phyloP scores from a whole-genome alignment of 352 stramenopile genomes.

The Pythium oligandrum region DNA sequence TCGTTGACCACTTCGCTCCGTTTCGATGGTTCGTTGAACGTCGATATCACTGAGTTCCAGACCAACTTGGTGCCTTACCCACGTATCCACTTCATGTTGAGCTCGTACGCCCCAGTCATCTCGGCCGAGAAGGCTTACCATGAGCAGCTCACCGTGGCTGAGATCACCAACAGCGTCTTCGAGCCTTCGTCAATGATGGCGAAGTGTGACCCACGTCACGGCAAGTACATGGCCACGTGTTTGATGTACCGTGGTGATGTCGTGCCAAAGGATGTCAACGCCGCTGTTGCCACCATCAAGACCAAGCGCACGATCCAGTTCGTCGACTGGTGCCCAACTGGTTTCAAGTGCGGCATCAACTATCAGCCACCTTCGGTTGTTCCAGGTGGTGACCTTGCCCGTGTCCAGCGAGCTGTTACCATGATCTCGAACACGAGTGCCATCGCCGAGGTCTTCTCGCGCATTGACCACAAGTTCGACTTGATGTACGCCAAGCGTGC shows the following conservation, averaged over 20 bases:
- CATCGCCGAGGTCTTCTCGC: slow-evolving; percentile 97
- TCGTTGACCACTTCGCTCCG: slow-evolving; percentile 97
- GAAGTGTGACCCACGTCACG: slow-evolving; percentile 99
- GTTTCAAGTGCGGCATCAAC: too few relatives aligned
- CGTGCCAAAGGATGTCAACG: too few relatives aligned
- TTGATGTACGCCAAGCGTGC: slow-evolving; percentile 99
- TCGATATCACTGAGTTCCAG: slow-evolving; percentile 99
- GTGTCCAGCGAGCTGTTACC: slow-evolving; percentile 97
- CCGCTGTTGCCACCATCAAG: too few relatives aligned
- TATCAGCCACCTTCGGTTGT: too few relatives aligned
- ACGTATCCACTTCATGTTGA: slow-evolving; percentile 99
- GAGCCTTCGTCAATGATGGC: slow-evolving; percentile 98
- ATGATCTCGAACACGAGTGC: too few relatives aligned
- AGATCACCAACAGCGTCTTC: slow-evolving; percentile 99
- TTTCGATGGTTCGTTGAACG: slow-evolving; percentile 98
- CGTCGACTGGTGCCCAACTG: too few relatives aligned
- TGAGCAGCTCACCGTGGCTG: slow-evolving; percentile 95
- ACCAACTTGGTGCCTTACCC: slow-evolving; percentile 99
- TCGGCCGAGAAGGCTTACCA: too few relatives aligned
- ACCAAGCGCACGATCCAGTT: too few relatives aligned
- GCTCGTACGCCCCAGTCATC: slow-evolving; percentile 97
- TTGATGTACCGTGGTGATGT: too few relatives aligned
- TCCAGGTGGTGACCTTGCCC: slow-evolving; percentile 94
- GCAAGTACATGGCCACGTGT: too few relatives aligned
- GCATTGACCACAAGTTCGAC: slow-evolving; percentile 99